Percentiles rank a stretch among this genome's conserved stretches.
Evolutionary conservation across 176 grass and related monocot genomes (phyloP).

Genomic region (Bromus sterilis): DNA sequence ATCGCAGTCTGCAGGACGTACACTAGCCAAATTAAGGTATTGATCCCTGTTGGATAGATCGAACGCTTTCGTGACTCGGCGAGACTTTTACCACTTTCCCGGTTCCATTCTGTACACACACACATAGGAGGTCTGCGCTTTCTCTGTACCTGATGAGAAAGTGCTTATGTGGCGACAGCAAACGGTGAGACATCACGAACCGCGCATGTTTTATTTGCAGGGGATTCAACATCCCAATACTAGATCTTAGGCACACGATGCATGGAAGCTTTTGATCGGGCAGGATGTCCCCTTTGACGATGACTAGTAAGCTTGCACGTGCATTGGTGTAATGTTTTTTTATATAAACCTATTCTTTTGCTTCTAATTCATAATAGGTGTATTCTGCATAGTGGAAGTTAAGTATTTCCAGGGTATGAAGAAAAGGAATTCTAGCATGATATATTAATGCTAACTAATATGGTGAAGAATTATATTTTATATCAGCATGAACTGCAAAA

Average conservation of each 20-base stretch:
- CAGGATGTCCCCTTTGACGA: not conserved
- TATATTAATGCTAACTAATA: too few species aligned
- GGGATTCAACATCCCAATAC: not conserved
- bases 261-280: not conserved
- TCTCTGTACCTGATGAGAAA: not conserved
- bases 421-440: too few species aligned
- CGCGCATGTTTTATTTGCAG: constrained; percentile 15
- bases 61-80: not conserved
- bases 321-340: too few species aligned
- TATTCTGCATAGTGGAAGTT: too few species aligned
- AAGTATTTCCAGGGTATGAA: too few species aligned
- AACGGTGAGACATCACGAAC: not conserved
- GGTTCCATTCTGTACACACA: not conserved
- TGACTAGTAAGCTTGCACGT: too few species aligned
- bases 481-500: too few species aligned
- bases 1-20: not conserved
- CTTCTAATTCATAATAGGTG: too few species aligned
- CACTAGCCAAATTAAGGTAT: not conserved
- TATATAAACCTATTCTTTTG: too few species aligned
- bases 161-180: constrained; percentile 1
- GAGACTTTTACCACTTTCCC: not conserved
- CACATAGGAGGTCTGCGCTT: not conserved
- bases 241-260: not conserved
- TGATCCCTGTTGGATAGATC: not conserved
- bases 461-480: too few species aligned